These are phyloP conservation scores for Wickerhamiella kurtzmanii DNA, from an alignment of 805 yeast species.

Conservation along the genomic window DNA sequence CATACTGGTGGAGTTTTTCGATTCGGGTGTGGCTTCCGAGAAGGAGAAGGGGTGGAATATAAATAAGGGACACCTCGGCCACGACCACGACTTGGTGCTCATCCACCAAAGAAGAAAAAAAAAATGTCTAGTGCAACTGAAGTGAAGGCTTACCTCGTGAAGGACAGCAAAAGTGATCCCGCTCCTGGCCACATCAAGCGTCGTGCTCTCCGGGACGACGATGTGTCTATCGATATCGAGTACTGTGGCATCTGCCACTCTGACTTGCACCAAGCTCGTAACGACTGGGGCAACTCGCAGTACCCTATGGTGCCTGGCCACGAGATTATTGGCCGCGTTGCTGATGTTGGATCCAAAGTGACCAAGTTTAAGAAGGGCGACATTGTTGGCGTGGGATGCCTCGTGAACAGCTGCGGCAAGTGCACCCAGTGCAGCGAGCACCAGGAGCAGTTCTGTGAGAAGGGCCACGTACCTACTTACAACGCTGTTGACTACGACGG, in stretches of 20 bases:
- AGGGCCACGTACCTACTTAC: slow-evolving; percentile 39
- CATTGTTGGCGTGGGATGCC: slow-evolving; percentile 74
- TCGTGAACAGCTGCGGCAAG: slow-evolving; percentile 42
- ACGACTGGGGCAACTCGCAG: slow-evolving; percentile 35
- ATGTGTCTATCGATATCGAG: slow-evolving; percentile 23
- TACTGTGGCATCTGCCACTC: slow-evolving; percentile 39
- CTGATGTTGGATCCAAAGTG: slow-evolving; percentile 43
- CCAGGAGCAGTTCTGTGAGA: slow-evolving; percentile 45
- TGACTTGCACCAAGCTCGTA: slow-evolving; percentile 39
- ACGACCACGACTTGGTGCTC: too few species aligned
- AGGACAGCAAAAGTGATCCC: neutral
- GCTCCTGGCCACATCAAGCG: slow-evolving; percentile 10
- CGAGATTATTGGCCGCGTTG: slow-evolving; percentile 28
- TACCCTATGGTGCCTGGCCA: slow-evolving; percentile 37
- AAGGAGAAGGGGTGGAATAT: too few species aligned
- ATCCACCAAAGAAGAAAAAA: neutral
- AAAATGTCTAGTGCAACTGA: slow-evolving; percentile 3
- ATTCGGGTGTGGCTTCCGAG: too few species aligned
- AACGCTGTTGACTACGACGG: slow-evolving; percentile 43
- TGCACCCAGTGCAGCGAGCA: slow-evolving; percentile 46
- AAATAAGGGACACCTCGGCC: too few species aligned
- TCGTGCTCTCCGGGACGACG: slow-evolving; percentile 17
- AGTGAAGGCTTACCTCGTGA: slow-evolving; percentile 6
- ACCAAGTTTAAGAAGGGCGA: slow-evolving; percentile 46
- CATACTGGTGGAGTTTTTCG: too few species aligned